Base-by-base conservation (phyloP, 2,329 filamentous ascomycete species). In the Pyricularia sp. region DNA sequence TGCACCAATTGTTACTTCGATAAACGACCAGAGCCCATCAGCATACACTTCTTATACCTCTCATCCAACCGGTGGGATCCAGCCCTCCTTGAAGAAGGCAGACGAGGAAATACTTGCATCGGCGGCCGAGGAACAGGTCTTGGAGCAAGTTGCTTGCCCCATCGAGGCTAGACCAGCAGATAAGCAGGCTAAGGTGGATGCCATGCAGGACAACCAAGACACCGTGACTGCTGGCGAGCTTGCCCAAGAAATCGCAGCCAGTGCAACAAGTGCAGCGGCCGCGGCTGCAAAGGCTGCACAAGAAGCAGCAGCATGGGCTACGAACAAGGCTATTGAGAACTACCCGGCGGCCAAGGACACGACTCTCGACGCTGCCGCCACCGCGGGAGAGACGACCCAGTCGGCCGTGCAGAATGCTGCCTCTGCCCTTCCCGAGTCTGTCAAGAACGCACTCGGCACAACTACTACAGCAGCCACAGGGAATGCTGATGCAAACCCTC, bases 331-430 rank as follows among this genome's bases (percentile, higher is more conserved):
- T 20, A 14, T 66, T 11, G 65, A 66, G 25, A 66, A 66, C 25
- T 66, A 66, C 12, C 65, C 65, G 36, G 65, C 65, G 14, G 65
- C 65, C 42, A 66, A 42, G 42, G 65, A 36, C 6, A 50, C 33
- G 12, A 61, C 58, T 61, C 14, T 63, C 59, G 55, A 66, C 25
- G 26, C 26, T 30, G 65, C 65, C 10, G 30, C 42, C 5, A 20
- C 65, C 10, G 65, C 36, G 31, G 65, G 26, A 20, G 36, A 50
- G 9, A 66, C 36, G 23, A 42, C 65, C 23, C 36, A 50, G 4
- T 50, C 65, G 23, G 20, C 65, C 3, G n/a, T 66, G 9, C 36
- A 50, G 25, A 66, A 26, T 26, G 50, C 65, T 11, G 31, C 65
- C 7, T 26, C 42, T 5, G 65, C 42, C 14, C 36, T 55, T 14